These are phyloP conservation scores for Rhododendron vialii DNA, from an alignment of 148 eudicot species.

Conservation along the genomic window DNA sequence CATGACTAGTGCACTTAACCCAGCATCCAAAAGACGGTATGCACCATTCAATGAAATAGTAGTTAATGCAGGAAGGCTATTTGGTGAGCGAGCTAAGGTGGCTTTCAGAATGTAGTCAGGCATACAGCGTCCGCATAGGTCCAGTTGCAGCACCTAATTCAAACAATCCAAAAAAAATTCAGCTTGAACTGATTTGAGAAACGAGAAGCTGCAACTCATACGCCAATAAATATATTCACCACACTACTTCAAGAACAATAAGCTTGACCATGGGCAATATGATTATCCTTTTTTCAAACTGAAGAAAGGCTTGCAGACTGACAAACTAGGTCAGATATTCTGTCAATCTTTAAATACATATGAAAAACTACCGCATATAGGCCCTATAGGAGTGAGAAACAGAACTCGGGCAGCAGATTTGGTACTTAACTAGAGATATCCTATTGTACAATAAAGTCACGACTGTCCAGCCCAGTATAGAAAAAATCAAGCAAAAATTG, in stretches of 20 bases:
- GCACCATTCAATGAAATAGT: conserved; percentile 80
- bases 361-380: background rate
- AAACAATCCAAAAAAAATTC: conserved; percentile 4
- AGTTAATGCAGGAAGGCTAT: conserved; percentile 56
- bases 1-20: conserved; percentile 52
- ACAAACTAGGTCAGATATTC: background rate
- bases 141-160: conserved; percentile 84
- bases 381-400: background rate
- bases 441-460: background rate
- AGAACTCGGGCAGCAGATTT: background rate
- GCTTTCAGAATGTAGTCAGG: conserved; percentile 54
- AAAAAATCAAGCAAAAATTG: conserved; percentile 4
- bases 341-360: background rate
- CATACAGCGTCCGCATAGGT: conserved; percentile 82
- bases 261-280: background rate
- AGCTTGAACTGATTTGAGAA: background rate
- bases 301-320: background rate
- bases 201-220: background rate
- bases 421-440: background rate
- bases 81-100: conserved; percentile 39
- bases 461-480: background rate
- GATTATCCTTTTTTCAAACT: background rate
- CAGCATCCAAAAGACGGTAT: conserved; percentile 83
- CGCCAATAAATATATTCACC: background rate
- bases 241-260: background rate